These are phyloP conservation scores for Tetrapisispora phaffii DNA, from an alignment of 805 yeast species.

Conservation along the genomic window DNA sequence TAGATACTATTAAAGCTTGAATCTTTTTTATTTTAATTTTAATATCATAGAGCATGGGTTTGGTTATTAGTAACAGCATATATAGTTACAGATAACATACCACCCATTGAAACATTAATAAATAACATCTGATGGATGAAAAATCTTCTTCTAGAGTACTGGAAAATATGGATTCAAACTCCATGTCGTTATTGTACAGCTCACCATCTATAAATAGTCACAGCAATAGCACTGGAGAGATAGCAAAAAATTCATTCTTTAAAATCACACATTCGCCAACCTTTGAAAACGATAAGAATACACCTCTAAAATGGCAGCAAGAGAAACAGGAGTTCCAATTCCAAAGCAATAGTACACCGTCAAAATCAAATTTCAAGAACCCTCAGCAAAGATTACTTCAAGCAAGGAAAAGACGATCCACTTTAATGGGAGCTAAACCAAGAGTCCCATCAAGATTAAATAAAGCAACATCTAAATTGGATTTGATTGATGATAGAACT, in stretches of 20 bases:
- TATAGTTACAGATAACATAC: too few relatives aligned
- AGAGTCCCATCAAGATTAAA: conserved; percentile 17
- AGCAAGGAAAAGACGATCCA: conserved; percentile 17
- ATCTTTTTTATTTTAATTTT: too few relatives aligned
- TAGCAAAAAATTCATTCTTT: conserved; percentile 4
- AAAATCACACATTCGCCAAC: conserved; percentile 12
- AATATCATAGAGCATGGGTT: too few relatives aligned
- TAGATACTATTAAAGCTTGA: too few relatives aligned
- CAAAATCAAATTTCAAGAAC: conserved; percentile 12
- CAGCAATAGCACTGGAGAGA: conserved; percentile 6
- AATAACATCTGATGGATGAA: conserved; percentile 7
- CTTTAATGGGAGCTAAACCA: conserved; percentile 25
- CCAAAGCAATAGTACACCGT: conserved; percentile 27
- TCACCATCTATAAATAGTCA: conserved; percentile 12
- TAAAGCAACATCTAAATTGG: conserved; percentile 23
- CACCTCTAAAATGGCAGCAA: conserved; percentile 22
- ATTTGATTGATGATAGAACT: conserved; percentile 22
- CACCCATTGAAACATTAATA: not conserved
- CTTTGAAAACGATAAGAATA: conserved; percentile 9
- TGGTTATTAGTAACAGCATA: too few relatives aligned
- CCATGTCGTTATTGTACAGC: conserved; percentile 17
- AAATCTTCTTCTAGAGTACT: conserved; percentile 11
- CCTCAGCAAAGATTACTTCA: conserved; percentile 7
- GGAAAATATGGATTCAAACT: conserved; percentile 22
- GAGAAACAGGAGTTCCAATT: conserved; percentile 21